Conservation (phyloP, 2,329 filamentous ascomycete genomes). For the Rutstroemia sp. region DNA sequence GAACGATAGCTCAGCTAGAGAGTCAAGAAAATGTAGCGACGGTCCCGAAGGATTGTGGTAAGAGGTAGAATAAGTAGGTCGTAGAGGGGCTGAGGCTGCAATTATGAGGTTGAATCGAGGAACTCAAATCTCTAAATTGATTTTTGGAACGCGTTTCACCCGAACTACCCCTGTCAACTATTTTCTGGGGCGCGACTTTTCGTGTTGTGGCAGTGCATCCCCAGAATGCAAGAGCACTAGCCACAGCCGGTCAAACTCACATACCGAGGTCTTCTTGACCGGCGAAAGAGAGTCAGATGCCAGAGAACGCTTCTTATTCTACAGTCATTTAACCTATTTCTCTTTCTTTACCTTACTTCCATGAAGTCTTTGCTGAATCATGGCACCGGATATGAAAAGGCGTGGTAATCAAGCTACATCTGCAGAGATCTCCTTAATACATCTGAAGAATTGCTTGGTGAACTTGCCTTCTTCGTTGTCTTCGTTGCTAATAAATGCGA, state of each 20-base stretch:
- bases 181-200: conserved; percentile 3
- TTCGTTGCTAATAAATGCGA: conserved; percentile 77
- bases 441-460: conserved; percentile 89
- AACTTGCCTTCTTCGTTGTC: conserved; percentile 85
- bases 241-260: background rate
- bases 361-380: conserved; percentile 10
- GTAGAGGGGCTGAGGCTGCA: conserved; percentile 2
- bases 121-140: conserved; percentile 9
- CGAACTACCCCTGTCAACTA: background rate
- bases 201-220: background rate
- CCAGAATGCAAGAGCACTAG: too few species aligned
- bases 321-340: background rate
- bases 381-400: conserved; percentile 21
- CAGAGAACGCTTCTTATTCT: background rate
- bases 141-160: conserved; percentile 3
- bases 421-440: conserved; percentile 78
- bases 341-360: background rate
- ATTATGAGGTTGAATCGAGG: conserved; percentile 5
- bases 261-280: conserved; percentile 5
- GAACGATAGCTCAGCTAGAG: background rate
- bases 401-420: conserved; percentile 55
- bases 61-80: background rate
- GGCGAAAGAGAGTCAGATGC: background rate
- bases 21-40: background rate
- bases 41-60: background rate